Evolutionary conservation across 148 eudicot species (phyloP).

Genomic region (Rhododendron henanense): DNA sequence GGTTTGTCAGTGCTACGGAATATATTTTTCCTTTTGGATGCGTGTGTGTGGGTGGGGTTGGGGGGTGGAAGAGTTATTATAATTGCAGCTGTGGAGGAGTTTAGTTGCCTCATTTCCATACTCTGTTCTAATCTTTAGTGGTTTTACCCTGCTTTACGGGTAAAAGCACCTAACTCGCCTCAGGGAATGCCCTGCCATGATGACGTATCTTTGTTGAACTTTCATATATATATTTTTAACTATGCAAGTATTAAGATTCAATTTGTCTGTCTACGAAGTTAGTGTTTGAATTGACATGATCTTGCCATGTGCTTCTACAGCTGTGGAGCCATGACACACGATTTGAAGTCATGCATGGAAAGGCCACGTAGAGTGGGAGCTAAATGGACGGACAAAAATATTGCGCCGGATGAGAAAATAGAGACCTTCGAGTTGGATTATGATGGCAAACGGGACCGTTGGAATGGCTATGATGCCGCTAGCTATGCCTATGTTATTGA

Average conservation of each 20-base stretch:
- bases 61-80: background rate
- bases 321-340: slow-evolving; percentile 95
- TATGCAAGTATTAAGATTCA: background rate
- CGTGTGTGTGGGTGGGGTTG: background rate
- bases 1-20: background rate
- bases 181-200: background rate
- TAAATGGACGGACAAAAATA: slow-evolving; percentile 70
- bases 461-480: slow-evolving; percentile 98
- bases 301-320: slow-evolving; percentile 24
- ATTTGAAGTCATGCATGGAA: slow-evolving; percentile 68
- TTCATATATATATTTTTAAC: background rate
- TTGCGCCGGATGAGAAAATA: slow-evolving; percentile 85
- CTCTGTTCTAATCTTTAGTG: background rate
- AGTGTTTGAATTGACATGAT: background rate
- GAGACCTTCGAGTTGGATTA: slow-evolving; percentile 85
- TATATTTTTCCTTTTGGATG: background rate
- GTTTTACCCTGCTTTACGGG: too few species aligned
- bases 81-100: background rate
- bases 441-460: slow-evolving; percentile 90
- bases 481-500: slow-evolving; percentile 73
- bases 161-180: background rate
- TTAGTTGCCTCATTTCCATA: background rate
- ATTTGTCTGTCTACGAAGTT: background rate
- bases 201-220: background rate
- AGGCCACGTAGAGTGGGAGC: slow-evolving; percentile 95